Conservation (phyloP, 2,329 filamentous ascomycete species). For the Teratosphaeria pseudoeucalypti region DNA sequence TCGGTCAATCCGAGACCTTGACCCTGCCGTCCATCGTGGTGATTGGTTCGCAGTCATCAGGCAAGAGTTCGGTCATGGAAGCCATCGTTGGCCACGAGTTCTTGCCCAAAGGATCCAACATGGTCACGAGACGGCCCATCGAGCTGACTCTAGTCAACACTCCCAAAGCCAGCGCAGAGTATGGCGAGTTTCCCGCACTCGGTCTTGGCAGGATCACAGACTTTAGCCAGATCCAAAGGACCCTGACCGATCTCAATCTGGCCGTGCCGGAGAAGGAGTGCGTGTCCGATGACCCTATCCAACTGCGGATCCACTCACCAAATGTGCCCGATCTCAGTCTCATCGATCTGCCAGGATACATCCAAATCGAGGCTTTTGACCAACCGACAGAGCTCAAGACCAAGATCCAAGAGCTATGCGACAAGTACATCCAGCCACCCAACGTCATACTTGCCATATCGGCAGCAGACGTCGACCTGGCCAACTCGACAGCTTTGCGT, state of each 20-base stretch:
- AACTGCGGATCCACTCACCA: constrained; percentile 88
- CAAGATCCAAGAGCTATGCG: constrained; percentile 90
- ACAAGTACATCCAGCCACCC: constrained; percentile 93
- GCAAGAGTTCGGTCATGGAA: constrained; percentile 94
- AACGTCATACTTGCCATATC: constrained; percentile 97
- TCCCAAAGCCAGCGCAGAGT: constrained; percentile 74
- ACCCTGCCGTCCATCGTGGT: constrained; percentile 96
- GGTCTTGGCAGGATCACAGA: constrained; percentile 84
- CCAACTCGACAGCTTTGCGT: constrained; percentile 85
- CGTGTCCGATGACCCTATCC: constrained; percentile 93
- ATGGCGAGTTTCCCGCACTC: constrained; percentile 90
- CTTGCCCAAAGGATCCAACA: constrained; percentile 92
- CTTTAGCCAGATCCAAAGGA: constrained; percentile 84
- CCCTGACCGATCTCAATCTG: constrained; percentile 85
- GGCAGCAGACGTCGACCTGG: constrained; percentile 90
- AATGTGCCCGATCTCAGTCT: constrained; percentile 91
- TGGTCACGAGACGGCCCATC: constrained; percentile 93
- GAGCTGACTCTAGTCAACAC: constrained; percentile 95
- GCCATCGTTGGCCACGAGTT: constrained; percentile 98
- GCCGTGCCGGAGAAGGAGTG: constrained; percentile 86
- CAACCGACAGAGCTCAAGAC: constrained; percentile 87
- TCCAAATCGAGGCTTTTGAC: constrained; percentile 85
- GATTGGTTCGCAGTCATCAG: constrained; percentile 94
- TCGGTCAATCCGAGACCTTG: constrained; percentile 82
- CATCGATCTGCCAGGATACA: constrained; percentile 94